Evolutionary conservation across 805 yeast genomes (phyloP), one percentile per base, ranked within the genome.

Genomic region (Kodamaea kaohsiungensis): DNA sequence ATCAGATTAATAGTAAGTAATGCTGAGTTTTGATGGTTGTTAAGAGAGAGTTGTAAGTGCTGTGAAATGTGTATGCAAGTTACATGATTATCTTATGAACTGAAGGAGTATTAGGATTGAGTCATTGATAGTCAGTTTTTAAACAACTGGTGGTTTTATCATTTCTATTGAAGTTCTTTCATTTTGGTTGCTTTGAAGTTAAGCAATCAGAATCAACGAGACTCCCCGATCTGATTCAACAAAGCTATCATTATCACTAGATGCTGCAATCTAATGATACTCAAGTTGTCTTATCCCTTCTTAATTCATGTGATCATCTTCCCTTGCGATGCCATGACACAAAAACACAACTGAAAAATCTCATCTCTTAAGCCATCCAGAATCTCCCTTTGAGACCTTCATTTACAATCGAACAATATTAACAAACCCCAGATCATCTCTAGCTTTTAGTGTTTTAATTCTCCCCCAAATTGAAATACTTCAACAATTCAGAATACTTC

Each of bases 401-500:
- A 4, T 30, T 30, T 30, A 30, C 35, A 5, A 30, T 30, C 35
- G 35, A 30, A 46, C 35, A 22, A 30, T 46, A 46, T 30, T 46
- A 46, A 46, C 48, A 18, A 22, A 22, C 25, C 18, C 18, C 12
- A 46, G 48, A 35, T 38, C 52, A 49, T 40, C 45, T 49, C 45
- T 27, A 39, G 19, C 19, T 42, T 22, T 43, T 30, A 30, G 52
- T 49, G 37, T 49, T 49, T 49, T 49, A 43, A 49, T 49, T 49
- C 46, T 38, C 52, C 52, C 52, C 52, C 52, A 49, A 43, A 43
- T 49, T 49, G 43, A 49, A 49, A 43, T 49, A 49, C 52, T 43
- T 17, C 52, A 49, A 49, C 52, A 27, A 47, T 17, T 18, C 40
- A 13, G 43, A 30, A 43, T 43, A 22, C 33, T 43, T 43, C 43